Evolutionary conservation across 139 green algal genomes (phyloP), one percentile per base, ranked within the genome.

Genomic region (Coelastrella sp.): DNA sequence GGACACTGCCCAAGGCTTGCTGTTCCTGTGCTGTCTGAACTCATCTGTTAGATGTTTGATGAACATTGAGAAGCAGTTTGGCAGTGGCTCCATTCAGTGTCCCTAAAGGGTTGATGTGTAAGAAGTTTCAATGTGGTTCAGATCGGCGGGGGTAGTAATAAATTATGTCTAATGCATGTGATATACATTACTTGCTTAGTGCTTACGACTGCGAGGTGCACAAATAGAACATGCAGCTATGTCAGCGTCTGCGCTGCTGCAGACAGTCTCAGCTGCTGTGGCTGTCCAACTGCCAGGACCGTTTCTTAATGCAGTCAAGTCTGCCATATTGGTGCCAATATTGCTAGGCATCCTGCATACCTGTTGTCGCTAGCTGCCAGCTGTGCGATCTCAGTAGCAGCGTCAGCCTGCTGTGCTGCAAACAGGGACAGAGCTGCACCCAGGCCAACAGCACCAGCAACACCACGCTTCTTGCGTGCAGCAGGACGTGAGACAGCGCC

Each of bases 361-460:
- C 96, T 92, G 91, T 93, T 94, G 93, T 98, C 95, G 6, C 35
- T 58, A 58, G 89, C 91, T 20, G 96, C 96, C 25, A 98, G 86
- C 78, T 96, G 91, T 7, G 90, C 89, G 22, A 98, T 72, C 92
- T 98, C 95, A 56, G 85, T 87, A 6, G 92, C 94, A 57, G 96
- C 96, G 35, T 95, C 91, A 14, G 94, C 93, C 11, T 91, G 83
- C 87, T 94, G 75, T 6, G 95, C 93, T 5, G 89, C 89, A 27
- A 95, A 60, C 89, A 97, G 82, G 66, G 89, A 81, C 15, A 93
- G 83, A 19, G 94, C 88, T n/a, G 94, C 92, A 80, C 94, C 94
- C 88, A 94, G 85, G 60, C 90, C 72, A 24, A 79, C 75, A 74
- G 82, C 73, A 27, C 85, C 85, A 63, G 78, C 84, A 15, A 89